Evolutionary conservation across 2,329 filamentous ascomycete species (phyloP), one percentile per base, ranked within the genome.

Genomic region (Emmonsia crescens): DNA sequence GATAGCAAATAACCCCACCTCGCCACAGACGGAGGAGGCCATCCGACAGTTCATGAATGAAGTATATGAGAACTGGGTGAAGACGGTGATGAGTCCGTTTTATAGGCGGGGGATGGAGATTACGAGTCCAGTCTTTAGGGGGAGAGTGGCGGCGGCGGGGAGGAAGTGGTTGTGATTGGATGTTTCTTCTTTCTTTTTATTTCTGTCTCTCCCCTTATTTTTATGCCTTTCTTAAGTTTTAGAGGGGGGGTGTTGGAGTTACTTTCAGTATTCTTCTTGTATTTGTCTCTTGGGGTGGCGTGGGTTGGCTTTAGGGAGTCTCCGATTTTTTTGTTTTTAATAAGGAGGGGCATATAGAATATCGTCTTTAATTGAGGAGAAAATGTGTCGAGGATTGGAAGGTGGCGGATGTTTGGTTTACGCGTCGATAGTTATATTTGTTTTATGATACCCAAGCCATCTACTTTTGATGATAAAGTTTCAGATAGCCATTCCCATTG

Each of bases 61-160:
- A 73, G 89, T 96, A 14, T 97, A 96, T 77, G 94, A 99, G 77
- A 91, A 87, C 68, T 99, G 93, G 87, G 85, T 96, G 66, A 99
- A 99, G 82, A 89, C 92, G 14, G 86, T 92, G 62, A 97, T 99
- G 94, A 97, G 86, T 72, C 94, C 94, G 0, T 99, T 99, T 74
- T 97, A 96, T 78, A 82, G 83, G 60, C 85, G 88, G 61, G 93
- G 96, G 66, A 89, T 89, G 81, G 87, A 89, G 68, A 86, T 99
- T 59, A 85, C 82, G 71, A 97, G 92, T 75, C 89, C 91, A 0
- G 83, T 96, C 1, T 99, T 99, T 74, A 83, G 89, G 67, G 80
- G 84, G 61, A 84, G 89, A 70, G 91, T 99, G 24, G 86, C 85
- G 1, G 90, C 90, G 1, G 93, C 93, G 0, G 94, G 91, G 67